Base-by-base conservation (phyloP, 148 eudicot species). In the Amaranthus cruentus region DNA sequence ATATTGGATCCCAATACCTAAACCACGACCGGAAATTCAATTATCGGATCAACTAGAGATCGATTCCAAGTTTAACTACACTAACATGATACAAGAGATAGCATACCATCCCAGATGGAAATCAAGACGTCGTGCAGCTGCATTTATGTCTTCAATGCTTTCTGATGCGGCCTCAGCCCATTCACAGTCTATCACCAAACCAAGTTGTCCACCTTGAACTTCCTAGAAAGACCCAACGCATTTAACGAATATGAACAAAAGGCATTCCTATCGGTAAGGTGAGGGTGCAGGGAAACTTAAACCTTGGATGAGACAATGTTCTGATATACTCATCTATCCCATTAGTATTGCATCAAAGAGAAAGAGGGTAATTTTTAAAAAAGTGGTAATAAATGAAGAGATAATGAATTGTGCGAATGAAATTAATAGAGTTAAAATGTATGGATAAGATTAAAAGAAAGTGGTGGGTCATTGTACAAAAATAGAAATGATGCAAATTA, bases 1-100 rank as follows among this genome's bases (percentile, higher is more conserved):
- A 89, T 70, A 91, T 87, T 14, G 97, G 97, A 83, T 91, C 82
- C 87, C 89, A 72, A 75, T 85, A 91, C 97, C 97, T 91, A 50
- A 8, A 73, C 44, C 73, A 38, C 38, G 60, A 74, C 53, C 71
- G 69, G 64, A 44, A 54, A 46, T 55, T 55, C 21, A 58, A 65
- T 49, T 47, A 44, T 63, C 63, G 66, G 69, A 59, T 53, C 18
- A 62, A 54, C 12, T 28, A 28, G 44, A 47, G 18, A 8, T 44
- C 44, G 42, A 70, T 46, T 57, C 66, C 44, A 42, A 68, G 73
- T 28, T 61, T 4, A 48, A 55, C 7, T 56, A 10, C 56, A 70
- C 28, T 9, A 28, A 13, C 42, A 57, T 69, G 71, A 50, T 69
- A 8, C 11, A 75, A 53, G 59, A 70, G 53, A 60, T 52, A 7